phyloP scores from a whole-genome alignment of 2,329 filamentous ascomycete genomes.

The Rutstroemia sp. region DNA sequence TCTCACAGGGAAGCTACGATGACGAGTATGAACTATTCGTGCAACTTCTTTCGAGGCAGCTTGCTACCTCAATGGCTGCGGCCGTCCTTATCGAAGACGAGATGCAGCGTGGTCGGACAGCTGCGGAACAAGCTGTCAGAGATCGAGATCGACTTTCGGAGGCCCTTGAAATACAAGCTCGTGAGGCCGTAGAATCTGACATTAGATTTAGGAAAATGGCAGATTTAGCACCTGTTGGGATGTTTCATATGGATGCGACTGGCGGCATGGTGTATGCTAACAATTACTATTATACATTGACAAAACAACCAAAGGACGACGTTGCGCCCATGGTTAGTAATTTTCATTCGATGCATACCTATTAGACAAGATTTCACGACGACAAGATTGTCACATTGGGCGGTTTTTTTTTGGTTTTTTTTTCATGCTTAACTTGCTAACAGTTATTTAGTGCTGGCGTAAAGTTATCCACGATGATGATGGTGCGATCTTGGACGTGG shows the following conservation, averaged over 20 bases:
- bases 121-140: constrained; percentile 65
- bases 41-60: constrained; percentile 64
- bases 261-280: constrained; percentile 66
- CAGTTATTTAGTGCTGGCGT: not conserved
- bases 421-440: not conserved
- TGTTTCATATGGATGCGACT: constrained; percentile 60
- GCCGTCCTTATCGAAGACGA: constrained; percentile 80
- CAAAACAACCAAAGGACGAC: not conserved
- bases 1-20: constrained; percentile 71
- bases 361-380: not conserved
- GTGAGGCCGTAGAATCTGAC: constrained; percentile 43
- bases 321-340: not conserved
- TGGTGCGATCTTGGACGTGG: constrained; percentile 12
- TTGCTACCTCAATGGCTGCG: constrained; percentile 73
- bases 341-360: not conserved
- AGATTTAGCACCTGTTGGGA: constrained; percentile 66
- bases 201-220: constrained; percentile 63
- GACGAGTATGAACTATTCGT: constrained; percentile 75
- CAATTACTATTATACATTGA: constrained; percentile 47
- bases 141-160: constrained; percentile 68
- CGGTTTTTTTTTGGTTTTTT: not conserved
- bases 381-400: not conserved
- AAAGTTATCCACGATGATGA: not conserved
- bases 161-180: constrained; percentile 51
- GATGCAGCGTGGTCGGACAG: constrained; percentile 65